Base-by-base conservation (phyloP, 495 filamentous ascomycete genomes). In the Aspergillus egyptiacus region DNA sequence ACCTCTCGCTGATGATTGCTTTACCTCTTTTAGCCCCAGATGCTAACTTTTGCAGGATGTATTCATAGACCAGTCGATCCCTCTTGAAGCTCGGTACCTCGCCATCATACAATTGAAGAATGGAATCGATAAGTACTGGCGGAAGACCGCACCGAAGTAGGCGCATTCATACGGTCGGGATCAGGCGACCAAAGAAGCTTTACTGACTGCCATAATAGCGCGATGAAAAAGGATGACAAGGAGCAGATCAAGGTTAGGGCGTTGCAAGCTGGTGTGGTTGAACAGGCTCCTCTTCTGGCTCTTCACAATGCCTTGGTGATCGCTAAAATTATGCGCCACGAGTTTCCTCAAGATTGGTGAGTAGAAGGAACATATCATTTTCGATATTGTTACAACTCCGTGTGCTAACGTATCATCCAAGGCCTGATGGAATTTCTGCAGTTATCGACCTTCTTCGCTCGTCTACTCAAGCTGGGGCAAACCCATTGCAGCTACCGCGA, bases 71-170 rank as follows among this genome's bases (percentile, higher is more conserved):
- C 80, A 81, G 34, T 76, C 76, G 5, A 70, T 91, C 1, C 87
- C 89, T 9, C 58, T 74, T 11, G 83, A 91, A 55, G 76, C 88
- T 33, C 84, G 93, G 41, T 87, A 93, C 62, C 78, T 95, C n/a
- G 82, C 89, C 14, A 82, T 96, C 41, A 96, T 96, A 51, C 87
- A 94, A 59, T 71, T 98, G 45, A 96, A 96, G 63, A 95, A 96
- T 64, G 93, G 89, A 20, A 87, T 96, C 59, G 91, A 96, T 57
- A 89, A 85, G 63, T 89, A 87, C 63, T 98, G 93, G 93, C 78
- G 93, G 32, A 84, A 81, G 58, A 82, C 79, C 3, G 77, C 85
- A 13, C 72, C 69, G 14, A 78, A 85, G 80, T 82, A 71, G 33
- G 69, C 47, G 11, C 42, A 17, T 22, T 23, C 25, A 22, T 13